Evolutionary conservation across 352 stramenopile species (phyloP).

Genomic region (Globisporangium irregulare): DNA sequence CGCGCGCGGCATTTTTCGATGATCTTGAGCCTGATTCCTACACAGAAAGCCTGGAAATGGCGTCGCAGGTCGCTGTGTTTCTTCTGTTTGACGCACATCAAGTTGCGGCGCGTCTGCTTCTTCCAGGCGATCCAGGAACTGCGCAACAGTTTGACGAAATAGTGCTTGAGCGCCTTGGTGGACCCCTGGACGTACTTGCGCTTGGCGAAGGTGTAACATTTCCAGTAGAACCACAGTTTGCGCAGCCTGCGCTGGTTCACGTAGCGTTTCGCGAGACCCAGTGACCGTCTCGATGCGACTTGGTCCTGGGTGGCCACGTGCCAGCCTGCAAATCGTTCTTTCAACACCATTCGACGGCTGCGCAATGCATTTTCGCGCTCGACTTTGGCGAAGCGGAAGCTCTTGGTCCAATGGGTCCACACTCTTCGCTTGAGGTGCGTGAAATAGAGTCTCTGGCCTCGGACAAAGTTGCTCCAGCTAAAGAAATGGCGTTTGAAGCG

Average conservation of each 20-base stretch:
- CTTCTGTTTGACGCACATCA: conserved; percentile 36
- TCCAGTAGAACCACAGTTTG: conserved; percentile 80
- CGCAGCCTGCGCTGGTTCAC: conserved; percentile 54
- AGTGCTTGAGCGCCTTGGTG: conserved; percentile 76
- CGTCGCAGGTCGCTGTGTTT: conserved; percentile 44
- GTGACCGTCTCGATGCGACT: conserved; percentile 33
- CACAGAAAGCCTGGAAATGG: conserved; percentile 52
- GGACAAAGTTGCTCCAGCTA: conserved; percentile 31
- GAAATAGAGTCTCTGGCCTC: conserved; percentile 21
- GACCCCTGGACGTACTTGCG: conserved; percentile 67
- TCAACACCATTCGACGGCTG: conserved; percentile 23
- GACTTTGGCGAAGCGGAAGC: conserved; percentile 19
- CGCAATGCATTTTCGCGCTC: conserved; percentile 21
- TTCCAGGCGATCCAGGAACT: conserved; percentile 33
- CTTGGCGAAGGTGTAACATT: conserved; percentile 64
- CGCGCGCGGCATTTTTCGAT: conserved; percentile 24
- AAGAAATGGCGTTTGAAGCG: conserved; percentile 14
- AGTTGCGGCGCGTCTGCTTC: conserved; percentile 30
- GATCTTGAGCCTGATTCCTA: conserved; percentile 26
- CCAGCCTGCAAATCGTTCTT: conserved; percentile 45
- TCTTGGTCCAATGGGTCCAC: conserved; percentile 37
- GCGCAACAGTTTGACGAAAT: conserved; percentile 65
- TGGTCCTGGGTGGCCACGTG: conserved; percentile 29
- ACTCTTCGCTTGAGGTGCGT: conserved; percentile 23
- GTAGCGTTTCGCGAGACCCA: conserved; percentile 57